Percentiles rank a stretch among this genome's conserved stretches.
Conservation (phyloP, 768 basidiomycete genomes). For the Amanita molliuscula region DNA sequence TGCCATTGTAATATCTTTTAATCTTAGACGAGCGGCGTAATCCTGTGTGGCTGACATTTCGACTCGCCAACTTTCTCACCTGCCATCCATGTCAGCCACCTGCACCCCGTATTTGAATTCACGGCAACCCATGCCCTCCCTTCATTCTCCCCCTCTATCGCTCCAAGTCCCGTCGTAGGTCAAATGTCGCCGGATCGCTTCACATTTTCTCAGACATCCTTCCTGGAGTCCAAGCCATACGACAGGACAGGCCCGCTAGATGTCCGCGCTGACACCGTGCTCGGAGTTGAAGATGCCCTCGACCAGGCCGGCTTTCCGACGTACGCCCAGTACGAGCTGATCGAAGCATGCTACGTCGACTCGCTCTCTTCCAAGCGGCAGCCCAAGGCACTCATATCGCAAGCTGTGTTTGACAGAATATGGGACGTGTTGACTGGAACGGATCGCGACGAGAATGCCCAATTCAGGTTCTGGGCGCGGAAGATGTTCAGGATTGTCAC, state of each 20-base stretch:
- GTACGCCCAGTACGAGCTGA: conserved; percentile 45
- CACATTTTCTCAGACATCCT: background rate
- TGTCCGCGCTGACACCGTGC: background rate
- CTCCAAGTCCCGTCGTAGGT: background rate
- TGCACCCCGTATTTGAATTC: background rate
- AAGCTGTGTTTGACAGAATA: conserved; percentile 60
- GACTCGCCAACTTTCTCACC: background rate
- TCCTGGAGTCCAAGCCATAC: background rate
- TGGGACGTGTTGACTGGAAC: conserved; percentile 53
- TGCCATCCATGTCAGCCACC: background rate
- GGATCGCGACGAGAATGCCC: conserved; percentile 38
- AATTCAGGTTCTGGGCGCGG: conserved; percentile 78
- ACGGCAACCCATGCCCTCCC: background rate
- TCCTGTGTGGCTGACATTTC: conserved; percentile 3
- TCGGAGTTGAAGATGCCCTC: background rate
- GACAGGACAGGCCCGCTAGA: background rate
- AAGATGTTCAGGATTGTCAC: conserved; percentile 58
- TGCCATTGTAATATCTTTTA: too few species aligned
- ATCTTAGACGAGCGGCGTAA: too few species aligned
- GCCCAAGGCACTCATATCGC: conserved; percentile 67
- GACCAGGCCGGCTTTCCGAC: conserved; percentile 46
- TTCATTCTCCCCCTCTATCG: background rate
- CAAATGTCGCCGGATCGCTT: background rate
- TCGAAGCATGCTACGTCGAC: conserved; percentile 48
- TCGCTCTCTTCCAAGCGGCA: conserved; percentile 43